These are phyloP conservation scores for Lactarius sp. DNA, from an alignment of 768 basidiomycete genomes.

Conservation along the genomic window DNA sequence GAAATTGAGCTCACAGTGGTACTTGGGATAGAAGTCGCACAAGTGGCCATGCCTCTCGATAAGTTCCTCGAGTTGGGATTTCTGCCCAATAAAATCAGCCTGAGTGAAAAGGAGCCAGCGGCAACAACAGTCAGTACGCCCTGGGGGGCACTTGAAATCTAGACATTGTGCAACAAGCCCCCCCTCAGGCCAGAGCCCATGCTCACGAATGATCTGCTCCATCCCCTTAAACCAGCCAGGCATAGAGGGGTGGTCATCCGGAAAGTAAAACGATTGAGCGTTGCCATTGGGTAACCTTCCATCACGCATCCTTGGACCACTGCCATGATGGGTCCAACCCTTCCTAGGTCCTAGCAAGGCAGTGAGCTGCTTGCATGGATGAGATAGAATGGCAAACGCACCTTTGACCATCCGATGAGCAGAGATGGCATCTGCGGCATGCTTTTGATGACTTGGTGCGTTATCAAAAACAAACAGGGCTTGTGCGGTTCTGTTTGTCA, in stretches of 20 bases:
- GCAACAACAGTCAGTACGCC: too few relatives aligned
- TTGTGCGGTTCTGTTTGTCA: conserved; percentile 28
- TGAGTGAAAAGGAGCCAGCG: too few relatives aligned
- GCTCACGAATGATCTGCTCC: background rate
- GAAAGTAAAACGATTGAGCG: background rate
- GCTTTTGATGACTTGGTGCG: conserved; percentile 30
- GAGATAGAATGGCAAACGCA: background rate
- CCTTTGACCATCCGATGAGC: background rate
- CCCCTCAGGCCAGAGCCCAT: background rate
- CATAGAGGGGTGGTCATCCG: background rate
- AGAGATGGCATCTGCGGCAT: conserved; percentile 20
- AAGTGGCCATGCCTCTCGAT: background rate
- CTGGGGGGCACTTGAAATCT: too few relatives aligned
- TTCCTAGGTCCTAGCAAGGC: too few relatives aligned
- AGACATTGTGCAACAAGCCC: too few relatives aligned
- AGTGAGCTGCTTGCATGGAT: background rate
- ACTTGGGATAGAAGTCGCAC: background rate
- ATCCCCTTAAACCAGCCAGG: background rate
- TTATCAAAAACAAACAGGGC: conserved; percentile 32
- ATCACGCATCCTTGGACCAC: background rate
- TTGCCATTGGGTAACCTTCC: background rate
- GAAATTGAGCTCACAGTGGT: background rate
- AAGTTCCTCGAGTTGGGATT: background rate
- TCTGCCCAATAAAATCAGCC: background rate
- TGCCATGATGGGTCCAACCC: background rate